phyloP scores from a whole-genome alignment of 2,329 filamentous ascomycete genomes.

The Alternaria incomplexa region DNA sequence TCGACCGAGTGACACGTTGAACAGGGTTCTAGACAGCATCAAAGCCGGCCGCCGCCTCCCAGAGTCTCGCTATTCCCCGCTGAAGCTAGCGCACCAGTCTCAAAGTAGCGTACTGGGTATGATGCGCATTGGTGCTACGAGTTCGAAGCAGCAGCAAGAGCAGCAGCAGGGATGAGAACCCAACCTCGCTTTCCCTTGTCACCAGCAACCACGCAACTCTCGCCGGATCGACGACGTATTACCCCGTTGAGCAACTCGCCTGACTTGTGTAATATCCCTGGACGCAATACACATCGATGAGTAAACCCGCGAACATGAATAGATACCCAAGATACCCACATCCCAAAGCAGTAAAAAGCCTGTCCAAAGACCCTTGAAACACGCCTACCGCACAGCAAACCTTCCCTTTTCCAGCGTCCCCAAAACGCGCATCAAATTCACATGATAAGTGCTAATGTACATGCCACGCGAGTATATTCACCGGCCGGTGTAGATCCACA shows the following conservation, averaged over 20 bases:
- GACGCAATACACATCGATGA: not conserved
- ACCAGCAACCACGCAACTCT: not conserved
- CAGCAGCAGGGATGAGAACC: slow-evolving; percentile 13
- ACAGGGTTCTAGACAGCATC: slow-evolving; percentile 82
- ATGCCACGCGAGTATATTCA: not conserved
- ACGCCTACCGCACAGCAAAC: not conserved
- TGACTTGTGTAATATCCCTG: not conserved
- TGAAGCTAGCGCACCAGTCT: slow-evolving; percentile 34
- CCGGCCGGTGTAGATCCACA: not conserved
- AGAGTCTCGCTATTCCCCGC: slow-evolving; percentile 70
- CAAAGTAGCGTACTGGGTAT: slow-evolving; percentile 35
- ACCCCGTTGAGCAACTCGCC: not conserved
- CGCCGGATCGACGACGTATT: not conserved
- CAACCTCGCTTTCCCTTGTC: not conserved
- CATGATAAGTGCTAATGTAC: not conserved
- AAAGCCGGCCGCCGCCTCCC: slow-evolving; percentile 75
- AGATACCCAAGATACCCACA: not conserved
- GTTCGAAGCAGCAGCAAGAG: slow-evolving; percentile 10
- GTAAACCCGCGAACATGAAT: not conserved
- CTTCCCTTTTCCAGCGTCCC: not conserved
- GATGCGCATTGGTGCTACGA: slow-evolving; percentile 7
- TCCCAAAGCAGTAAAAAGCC: not conserved
- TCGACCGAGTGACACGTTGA: slow-evolving; percentile 18
- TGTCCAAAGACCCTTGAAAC: not conserved
- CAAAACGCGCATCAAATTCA: not conserved